Conservation (phyloP, 78 protist species). For the Diacronema lutheri region DNA sequence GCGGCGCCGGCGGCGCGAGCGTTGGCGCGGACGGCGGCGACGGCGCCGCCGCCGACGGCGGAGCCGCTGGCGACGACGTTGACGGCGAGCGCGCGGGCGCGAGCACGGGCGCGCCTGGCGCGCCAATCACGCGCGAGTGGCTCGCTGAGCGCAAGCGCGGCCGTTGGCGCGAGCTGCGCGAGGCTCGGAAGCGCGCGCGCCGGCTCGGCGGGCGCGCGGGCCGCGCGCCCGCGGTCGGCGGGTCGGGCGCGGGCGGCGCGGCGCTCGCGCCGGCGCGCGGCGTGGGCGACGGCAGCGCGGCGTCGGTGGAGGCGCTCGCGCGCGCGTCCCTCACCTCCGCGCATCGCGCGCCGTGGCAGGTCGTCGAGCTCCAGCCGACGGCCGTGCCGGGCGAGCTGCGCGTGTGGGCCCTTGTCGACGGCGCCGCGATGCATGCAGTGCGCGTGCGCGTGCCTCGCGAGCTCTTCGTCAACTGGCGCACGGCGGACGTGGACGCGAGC, state of each 20-base stretch:
- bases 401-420: constrained; percentile 30
- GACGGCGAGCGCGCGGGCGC: neutral
- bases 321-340: no score
- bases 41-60: neutral
- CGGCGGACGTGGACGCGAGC: neutral
- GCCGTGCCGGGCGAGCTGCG: neutral
- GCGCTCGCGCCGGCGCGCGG: neutral
- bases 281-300: no score
- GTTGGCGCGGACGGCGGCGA: neutral
- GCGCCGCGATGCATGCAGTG: constrained; percentile 19
- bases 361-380: neutral
- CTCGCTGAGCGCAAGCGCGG: neutral
- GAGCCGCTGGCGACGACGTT: neutral
- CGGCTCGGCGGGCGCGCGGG: neutral
- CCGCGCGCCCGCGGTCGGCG: neutral
- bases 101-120: neutral
- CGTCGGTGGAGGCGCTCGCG: no score
- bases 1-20: neutral
- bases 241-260: neutral
- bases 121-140: neutral
- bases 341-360: constrained; percentile 8
- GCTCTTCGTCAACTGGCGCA: constrained; percentile 66
- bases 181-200: neutral
- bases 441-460: constrained; percentile 62
- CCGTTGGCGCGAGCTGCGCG: neutral